Base-by-base conservation (phyloP, 2,329 filamentous ascomycete genomes). In the Exophiala calicioides region DNA sequence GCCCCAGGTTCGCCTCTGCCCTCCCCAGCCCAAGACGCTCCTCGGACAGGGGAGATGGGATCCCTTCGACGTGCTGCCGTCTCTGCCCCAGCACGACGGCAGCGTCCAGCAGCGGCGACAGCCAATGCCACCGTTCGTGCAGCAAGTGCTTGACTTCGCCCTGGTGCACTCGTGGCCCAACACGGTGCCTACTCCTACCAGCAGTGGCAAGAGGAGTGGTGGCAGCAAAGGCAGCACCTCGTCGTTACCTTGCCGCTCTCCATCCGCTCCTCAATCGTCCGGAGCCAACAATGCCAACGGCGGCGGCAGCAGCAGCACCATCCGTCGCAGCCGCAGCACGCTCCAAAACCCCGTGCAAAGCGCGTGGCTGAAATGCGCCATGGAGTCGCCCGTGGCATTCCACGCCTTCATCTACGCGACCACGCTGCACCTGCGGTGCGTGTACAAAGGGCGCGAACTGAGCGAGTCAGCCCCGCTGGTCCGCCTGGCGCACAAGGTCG, bases 361-460 rank as follows among this genome's bases (percentile, higher is more conserved):
- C 18, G 46, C 40, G 10, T 56, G 53, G 53, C 36, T 56, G n/a
- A 41, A 45, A 30, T 47, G 46, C n/a, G 39, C 39, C 18, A 50
- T 53, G 49, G 42, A 56, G 16, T 36, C 39, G 13, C 50, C 53
- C 8, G 49, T 56, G 5, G 46, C 40, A 6, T 56, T 56, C 35
- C 49, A 56, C 34, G 49, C 49, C 18, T 50, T 56, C 15, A 40
- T 50, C 32, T 56, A 52, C 40, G 52, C 44, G 6, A 47, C 48
- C 1, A 49, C 49, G 2, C 43, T 47, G 6, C 53, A 56, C 34
- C 26, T 56, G n/a, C 31, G 47, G 9, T 36, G 30, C 26, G 37
- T 23, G 3, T 27, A 50, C 29, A 36, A 48, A 9, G 49, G 53
- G 12, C 37, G 31, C 9, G 50, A 56, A 36, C 24, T 50, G 15